Percentiles rank a stretch among this genome's conserved stretches.
These are phyloP conservation scores for Albifimbria verrucaria DNA, from an alignment of 2,329 filamentous ascomycete genomes.

Conservation along the genomic window DNA sequence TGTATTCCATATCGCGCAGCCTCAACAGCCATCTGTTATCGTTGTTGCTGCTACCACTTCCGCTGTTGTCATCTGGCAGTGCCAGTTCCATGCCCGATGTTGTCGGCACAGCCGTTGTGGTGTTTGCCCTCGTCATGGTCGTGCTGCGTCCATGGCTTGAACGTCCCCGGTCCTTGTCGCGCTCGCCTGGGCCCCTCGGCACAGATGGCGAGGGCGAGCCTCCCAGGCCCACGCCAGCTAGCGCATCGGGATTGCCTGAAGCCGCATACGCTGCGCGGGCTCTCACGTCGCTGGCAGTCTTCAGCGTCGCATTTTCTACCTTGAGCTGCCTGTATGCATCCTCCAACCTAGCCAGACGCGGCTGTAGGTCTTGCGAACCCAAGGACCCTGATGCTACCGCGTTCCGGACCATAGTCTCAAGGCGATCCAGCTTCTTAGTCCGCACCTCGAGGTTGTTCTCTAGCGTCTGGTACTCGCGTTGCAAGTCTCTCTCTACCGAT, in stretches of 20 bases:
- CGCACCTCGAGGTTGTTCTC: slow-evolving; percentile 78
- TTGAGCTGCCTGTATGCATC: slow-evolving; percentile 62
- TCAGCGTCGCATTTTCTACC: slow-evolving; percentile 67
- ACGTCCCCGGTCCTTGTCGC: slow-evolving; percentile 37
- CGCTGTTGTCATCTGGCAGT: slow-evolving; percentile 17
- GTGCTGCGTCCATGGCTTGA: slow-evolving; percentile 25
- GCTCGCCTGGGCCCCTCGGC: slow-evolving; percentile 48
- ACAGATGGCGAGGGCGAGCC: slow-evolving; percentile 53
- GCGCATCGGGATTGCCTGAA: slow-evolving; percentile 32
- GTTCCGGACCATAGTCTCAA: slow-evolving; percentile 76
- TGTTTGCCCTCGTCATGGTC: slow-evolving; percentile 27
- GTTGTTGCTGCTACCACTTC: slow-evolving; percentile 23
- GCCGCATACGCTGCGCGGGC: slow-evolving; percentile 43
- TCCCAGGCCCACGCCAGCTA: slow-evolving; percentile 26
- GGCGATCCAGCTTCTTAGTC: slow-evolving; percentile 79
- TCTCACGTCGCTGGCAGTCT: slow-evolving; percentile 58
- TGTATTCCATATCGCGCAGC: slow-evolving; percentile 80
- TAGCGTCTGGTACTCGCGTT: slow-evolving; percentile 83
- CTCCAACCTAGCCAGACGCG: slow-evolving; percentile 51
- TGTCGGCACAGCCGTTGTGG: slow-evolving; percentile 22
- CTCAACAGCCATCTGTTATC: slow-evolving; percentile 83
- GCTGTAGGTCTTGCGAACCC: slow-evolving; percentile 39
- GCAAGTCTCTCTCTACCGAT: slow-evolving; percentile 82
- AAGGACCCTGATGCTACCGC: slow-evolving; percentile 50
- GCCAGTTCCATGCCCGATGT: slow-evolving; percentile 26